Percentiles rank a stretch among this genome's conserved stretches.
phyloP scores from a whole-genome alignment of 345 rosid species.

The Syzygium oleosum region DNA sequence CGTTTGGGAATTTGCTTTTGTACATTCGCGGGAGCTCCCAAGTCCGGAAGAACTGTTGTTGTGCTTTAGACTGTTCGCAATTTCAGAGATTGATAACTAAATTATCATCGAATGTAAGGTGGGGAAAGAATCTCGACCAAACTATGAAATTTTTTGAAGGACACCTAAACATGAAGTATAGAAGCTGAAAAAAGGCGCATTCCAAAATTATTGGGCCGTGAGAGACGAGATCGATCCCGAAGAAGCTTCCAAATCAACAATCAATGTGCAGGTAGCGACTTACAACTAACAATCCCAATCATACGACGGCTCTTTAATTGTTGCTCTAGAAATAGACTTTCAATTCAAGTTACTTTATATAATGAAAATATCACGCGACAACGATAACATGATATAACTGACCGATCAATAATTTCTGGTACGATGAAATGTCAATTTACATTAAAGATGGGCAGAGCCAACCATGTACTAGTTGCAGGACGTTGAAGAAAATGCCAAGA shows the following conservation, averaged over 20 bases:
- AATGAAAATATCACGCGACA: fast-evolving
- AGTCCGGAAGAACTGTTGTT: neutral
- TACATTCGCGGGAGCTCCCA: neutral
- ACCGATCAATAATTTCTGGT: fast-evolving
- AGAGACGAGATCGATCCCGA: fast-evolving
- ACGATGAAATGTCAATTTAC: neutral
- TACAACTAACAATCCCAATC: neutral
- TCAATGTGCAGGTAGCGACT: neutral
- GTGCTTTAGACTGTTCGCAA: neutral
- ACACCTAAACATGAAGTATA: neutral
- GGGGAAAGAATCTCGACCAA: neutral
- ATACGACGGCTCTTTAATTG: fast-evolving
- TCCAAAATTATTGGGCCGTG: neutral
- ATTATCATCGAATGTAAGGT: neutral
- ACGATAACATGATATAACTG: fast-evolving
- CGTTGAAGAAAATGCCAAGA: neutral
- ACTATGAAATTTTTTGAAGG: neutral
- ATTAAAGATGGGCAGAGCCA: neutral
- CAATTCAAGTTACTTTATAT: neutral
- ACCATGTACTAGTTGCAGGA: neutral
- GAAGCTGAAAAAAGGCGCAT: neutral
- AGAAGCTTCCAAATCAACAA: neutral
- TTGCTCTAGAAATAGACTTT: neutral
- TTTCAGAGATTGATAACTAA: neutral
- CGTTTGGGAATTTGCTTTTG: neutral